Percentiles rank a stretch among this genome's conserved stretches.
Evolutionary conservation across 1,284 basidiomycete species (phyloP).

Genomic region (Trametes polyzona): DNA sequence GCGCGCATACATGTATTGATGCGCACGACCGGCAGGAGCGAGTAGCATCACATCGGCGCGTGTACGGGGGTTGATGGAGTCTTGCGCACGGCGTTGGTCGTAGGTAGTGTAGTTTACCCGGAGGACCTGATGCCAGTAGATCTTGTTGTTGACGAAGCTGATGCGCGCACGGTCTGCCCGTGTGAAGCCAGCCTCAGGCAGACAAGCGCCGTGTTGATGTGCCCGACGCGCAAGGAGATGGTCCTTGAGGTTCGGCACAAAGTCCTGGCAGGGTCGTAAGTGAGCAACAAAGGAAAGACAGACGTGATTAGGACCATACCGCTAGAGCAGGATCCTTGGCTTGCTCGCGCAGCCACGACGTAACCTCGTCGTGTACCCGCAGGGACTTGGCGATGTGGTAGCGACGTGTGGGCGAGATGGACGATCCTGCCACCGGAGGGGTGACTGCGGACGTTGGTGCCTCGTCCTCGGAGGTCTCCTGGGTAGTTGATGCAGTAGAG

Average conservation of each 20-base stretch:
- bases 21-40: constrained; percentile 1
- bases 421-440: not conserved
- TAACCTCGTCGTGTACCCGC: constrained; percentile 10
- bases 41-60: constrained; percentile 41
- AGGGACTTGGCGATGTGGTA: constrained; percentile 22
- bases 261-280: constrained; percentile 18
- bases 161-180: constrained; percentile 12
- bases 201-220: not conserved
- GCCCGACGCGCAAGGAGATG: constrained; percentile 27
- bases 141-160: constrained; percentile 19
- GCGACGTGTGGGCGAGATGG: constrained; percentile 7
- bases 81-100: constrained; percentile 41
- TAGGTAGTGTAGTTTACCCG: constrained; percentile 50
- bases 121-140: constrained; percentile 37
- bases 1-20: constrained; percentile 30
- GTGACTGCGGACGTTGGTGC: not conserved
- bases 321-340: constrained; percentile 23
- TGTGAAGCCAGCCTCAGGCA: constrained; percentile 15
- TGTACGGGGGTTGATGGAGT: constrained; percentile 41
- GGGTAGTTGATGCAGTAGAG: not conserved
- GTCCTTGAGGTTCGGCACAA: constrained; percentile 24
- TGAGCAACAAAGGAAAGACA: not conserved
- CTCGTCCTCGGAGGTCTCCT: not conserved
- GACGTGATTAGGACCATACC: constrained; percentile 12
- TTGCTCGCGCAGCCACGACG: constrained; percentile 12